phyloP scores from a whole-genome alignment of 805 yeast species.

The Kockiozyma suomiensis region DNA sequence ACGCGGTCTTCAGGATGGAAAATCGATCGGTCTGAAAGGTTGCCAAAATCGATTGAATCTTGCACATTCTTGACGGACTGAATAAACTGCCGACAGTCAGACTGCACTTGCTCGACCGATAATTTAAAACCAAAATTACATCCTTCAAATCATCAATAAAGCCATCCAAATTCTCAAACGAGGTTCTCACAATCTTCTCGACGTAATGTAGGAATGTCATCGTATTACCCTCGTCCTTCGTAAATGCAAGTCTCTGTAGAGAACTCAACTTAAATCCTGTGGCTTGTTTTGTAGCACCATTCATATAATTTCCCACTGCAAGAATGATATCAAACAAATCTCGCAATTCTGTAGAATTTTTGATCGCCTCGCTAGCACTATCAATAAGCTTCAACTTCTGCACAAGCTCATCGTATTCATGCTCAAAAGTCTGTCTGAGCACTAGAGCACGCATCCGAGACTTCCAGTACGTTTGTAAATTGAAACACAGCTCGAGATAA shows the following conservation, averaged over 20 bases:
- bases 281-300: slow-evolving; percentile 88
- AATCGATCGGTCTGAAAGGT: slow-evolving; percentile 71
- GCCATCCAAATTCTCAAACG: slow-evolving; percentile 74
- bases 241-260: slow-evolving; percentile 83
- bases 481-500: slow-evolving; percentile 78
- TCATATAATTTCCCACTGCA: slow-evolving; percentile 95
- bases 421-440: slow-evolving; percentile 68
- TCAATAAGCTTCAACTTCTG: slow-evolving; percentile 70
- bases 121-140: slow-evolving; percentile 62
- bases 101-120: slow-evolving; percentile 77
- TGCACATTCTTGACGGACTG: slow-evolving; percentile 68
- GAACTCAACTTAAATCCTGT: slow-evolving; percentile 88
- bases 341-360: slow-evolving; percentile 66
- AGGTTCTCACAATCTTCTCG: slow-evolving; percentile 80
- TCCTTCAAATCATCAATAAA: slow-evolving; percentile 74
- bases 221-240: slow-evolving; percentile 85
- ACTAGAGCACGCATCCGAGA: slow-evolving; percentile 83
- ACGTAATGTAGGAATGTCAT: slow-evolving; percentile 91
- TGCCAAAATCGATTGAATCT: slow-evolving; percentile 77
- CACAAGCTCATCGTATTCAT: slow-evolving; percentile 74
- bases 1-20: slow-evolving; percentile 87
- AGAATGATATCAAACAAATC: slow-evolving; percentile 80
- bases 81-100: slow-evolving; percentile 68
- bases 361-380: slow-evolving; percentile 67
- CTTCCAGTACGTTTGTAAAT: slow-evolving; percentile 87